These are phyloP conservation scores for Anethum foeniculum DNA, from an alignment of 140 eudicot genomes.

Conservation along the genomic window DNA sequence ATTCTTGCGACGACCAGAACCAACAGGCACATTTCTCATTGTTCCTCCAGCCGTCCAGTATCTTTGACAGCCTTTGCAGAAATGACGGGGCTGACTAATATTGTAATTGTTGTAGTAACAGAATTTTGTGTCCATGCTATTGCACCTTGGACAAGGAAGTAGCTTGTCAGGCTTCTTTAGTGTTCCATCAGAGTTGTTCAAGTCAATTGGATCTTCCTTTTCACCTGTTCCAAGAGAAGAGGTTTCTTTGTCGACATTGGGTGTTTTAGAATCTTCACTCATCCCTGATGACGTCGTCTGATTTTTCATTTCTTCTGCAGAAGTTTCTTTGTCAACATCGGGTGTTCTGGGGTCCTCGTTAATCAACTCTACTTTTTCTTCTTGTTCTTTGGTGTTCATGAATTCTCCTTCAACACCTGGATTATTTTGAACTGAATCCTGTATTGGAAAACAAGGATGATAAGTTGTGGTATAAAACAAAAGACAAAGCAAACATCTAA, in stretches of 20 bases:
- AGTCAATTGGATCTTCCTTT: constrained; percentile 24
- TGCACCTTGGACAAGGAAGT: constrained; percentile 86
- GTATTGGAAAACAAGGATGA: not conserved
- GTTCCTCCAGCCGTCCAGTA: constrained; percentile 96
- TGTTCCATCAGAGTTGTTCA: constrained; percentile 30
- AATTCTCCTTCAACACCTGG: constrained; percentile 21
- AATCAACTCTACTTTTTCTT: constrained; percentile 11
- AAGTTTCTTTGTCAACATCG: constrained; percentile 14
- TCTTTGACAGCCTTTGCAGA: constrained; percentile 82
- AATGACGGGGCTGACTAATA: constrained; percentile 81
- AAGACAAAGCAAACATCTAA: not conserved
- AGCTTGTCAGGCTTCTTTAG: constrained; percentile 77
- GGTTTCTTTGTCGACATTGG: constrained; percentile 17
- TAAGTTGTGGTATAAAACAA: not conserved
- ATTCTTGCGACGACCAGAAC: constrained; percentile 87
- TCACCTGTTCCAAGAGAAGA: constrained; percentile 7
- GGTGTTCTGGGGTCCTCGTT: constrained; percentile 21
- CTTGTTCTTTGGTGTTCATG: constrained; percentile 12
- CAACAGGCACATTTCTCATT: constrained; percentile 86
- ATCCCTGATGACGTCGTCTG: constrained; percentile 21
- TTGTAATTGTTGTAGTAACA: constrained; percentile 93
- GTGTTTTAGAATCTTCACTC: constrained; percentile 22
- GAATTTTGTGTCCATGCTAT: constrained; percentile 81
- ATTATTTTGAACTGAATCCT: constrained; percentile 1
- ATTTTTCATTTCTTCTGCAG: constrained; percentile 16